Percentiles rank a stretch among this genome's conserved stretches.
These are phyloP conservation scores for Xylariaceae sp. DNA, from an alignment of 2,329 filamentous ascomycete genomes.

Conservation along the genomic window DNA sequence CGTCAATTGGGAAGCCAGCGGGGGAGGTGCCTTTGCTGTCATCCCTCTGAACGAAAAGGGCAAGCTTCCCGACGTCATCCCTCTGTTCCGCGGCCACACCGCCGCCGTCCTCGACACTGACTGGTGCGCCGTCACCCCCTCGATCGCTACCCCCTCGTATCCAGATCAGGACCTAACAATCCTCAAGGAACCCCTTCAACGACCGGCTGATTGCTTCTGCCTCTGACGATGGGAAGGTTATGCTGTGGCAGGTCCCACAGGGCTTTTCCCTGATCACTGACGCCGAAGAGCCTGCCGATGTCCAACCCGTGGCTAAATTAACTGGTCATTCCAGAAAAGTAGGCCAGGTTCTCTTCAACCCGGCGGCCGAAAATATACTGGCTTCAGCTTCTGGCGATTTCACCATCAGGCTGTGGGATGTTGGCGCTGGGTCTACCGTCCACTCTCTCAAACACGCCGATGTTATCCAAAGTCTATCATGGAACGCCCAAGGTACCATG, in stretches of 20 bases:
- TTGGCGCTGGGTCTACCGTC: constrained; percentile 67
- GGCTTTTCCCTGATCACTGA: constrained; percentile 80
- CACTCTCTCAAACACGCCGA: constrained; percentile 79
- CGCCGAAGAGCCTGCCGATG: constrained; percentile 73
- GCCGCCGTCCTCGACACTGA: constrained; percentile 94
- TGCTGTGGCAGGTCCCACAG: constrained; percentile 90
- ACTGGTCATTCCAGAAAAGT: constrained; percentile 91
- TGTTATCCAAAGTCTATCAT: constrained; percentile 90
- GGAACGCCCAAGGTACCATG: constrained; percentile 82
- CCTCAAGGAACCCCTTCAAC: constrained; percentile 83
- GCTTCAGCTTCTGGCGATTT: constrained; percentile 93
- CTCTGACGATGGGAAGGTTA: constrained; percentile 95
- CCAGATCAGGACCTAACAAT: constrained; percentile 21
- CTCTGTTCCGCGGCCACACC: constrained; percentile 92
- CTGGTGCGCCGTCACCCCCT: constrained; percentile 53
- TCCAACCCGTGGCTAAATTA: constrained; percentile 74
- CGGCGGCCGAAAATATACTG: constrained; percentile 88
- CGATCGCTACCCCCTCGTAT: constrained; percentile 6
- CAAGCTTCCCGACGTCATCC: constrained; percentile 85
- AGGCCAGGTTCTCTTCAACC: constrained; percentile 96
- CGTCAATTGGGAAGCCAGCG: constrained; percentile 97
- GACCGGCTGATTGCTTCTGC: constrained; percentile 87
- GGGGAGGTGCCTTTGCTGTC: constrained; percentile 93
- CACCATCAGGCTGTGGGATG: constrained; percentile 92
- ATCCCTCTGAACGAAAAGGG: constrained; percentile 85